Conservation (phyloP, 2,329 filamentous ascomycete species). For the Colletotrichum ledebouriae region DNA sequence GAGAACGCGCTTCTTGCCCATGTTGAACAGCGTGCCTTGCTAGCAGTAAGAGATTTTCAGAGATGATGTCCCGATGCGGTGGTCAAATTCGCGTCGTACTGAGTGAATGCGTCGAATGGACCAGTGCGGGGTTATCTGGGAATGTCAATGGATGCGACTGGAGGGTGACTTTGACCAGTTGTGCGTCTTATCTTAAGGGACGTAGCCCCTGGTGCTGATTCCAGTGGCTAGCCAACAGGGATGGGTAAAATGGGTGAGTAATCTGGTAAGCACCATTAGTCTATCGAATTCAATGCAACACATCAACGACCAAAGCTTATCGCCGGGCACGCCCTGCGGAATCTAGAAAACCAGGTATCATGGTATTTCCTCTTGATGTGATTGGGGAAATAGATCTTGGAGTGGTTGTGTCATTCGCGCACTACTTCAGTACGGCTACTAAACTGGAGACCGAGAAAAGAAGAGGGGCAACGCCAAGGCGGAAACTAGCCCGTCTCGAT, state of each 20-base stretch:
- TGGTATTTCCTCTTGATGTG: not conserved
- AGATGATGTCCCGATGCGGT: no score
- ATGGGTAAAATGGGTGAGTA: slow-evolving; percentile 10
- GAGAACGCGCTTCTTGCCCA: slow-evolving; percentile 55
- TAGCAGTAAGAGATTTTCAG: not conserved
- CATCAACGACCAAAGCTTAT: slow-evolving; percentile 5
- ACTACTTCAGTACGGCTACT: not conserved
- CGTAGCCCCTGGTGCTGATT: not conserved
- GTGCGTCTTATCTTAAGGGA: slow-evolving; percentile 11
- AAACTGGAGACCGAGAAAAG: slow-evolving; percentile 1
- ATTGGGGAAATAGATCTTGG: slow-evolving; percentile 12
- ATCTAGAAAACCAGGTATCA: not conserved
- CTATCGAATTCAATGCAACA: not conserved
- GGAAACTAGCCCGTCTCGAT: not conserved
- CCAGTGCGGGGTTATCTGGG: slow-evolving; percentile 5
- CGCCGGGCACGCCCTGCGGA: slow-evolving; percentile 5
- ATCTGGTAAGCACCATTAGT: slow-evolving; percentile 2
- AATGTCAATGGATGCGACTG: no score
- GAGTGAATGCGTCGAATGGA: no score
- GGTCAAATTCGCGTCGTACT: no score
- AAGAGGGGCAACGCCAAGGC: slow-evolving; percentile 11
- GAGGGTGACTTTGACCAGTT: not conserved
- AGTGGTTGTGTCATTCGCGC: slow-evolving; percentile 9
- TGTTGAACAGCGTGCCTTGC: slow-evolving; percentile 38
- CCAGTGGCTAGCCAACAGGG: not conserved